phyloP scores from a whole-genome alignment of 2,329 filamentous ascomycete genomes.

The Penicillium sp. region DNA sequence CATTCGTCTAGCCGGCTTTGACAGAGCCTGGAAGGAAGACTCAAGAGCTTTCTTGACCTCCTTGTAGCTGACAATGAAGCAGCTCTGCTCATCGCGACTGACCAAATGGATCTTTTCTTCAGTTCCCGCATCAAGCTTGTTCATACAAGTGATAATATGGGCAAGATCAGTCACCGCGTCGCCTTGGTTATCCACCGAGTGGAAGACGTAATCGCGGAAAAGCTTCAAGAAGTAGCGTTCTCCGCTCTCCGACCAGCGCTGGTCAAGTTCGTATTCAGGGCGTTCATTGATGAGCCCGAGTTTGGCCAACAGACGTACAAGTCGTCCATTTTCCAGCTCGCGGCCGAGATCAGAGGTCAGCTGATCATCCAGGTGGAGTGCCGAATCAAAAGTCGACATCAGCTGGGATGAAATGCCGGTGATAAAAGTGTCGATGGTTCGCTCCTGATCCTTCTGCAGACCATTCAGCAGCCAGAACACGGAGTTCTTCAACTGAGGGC shows the following conservation, averaged over 20 bases:
- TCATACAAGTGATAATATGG: conserved; percentile 81
- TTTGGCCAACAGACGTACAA: conserved; percentile 78
- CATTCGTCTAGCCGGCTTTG: conserved; percentile 43
- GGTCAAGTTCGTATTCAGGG: conserved; percentile 75
- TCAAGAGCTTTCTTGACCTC: conserved; percentile 72
- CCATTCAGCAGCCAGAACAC: conserved; percentile 78
- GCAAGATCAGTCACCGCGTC: conserved; percentile 81
- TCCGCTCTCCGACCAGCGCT: conserved; percentile 85
- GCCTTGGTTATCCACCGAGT: conserved; percentile 84
- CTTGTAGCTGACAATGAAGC: conserved; percentile 84
- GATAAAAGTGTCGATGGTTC: conserved; percentile 72
- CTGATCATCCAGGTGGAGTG: conserved; percentile 75
- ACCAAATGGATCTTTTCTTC: conserved; percentile 84
- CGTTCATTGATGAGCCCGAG: conserved; percentile 86
- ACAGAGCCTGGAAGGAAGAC: conserved; percentile 59
- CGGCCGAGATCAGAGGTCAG: conserved; percentile 68
- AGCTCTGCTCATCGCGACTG: conserved; percentile 85
- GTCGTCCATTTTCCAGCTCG: conserved; percentile 85
- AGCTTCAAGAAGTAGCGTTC: conserved; percentile 91
- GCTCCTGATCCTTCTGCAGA: conserved; percentile 61
- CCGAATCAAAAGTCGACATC: conserved; percentile 70
- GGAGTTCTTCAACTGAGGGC: conserved; percentile 72
- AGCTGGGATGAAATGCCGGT: conserved; percentile 75
- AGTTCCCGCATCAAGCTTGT: conserved; percentile 85
- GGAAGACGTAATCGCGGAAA: conserved; percentile 96